Evolutionary conservation across 345 rosid species (phyloP), one percentile per base, ranked within the genome.

Genomic region (Reutealis trisperma): DNA sequence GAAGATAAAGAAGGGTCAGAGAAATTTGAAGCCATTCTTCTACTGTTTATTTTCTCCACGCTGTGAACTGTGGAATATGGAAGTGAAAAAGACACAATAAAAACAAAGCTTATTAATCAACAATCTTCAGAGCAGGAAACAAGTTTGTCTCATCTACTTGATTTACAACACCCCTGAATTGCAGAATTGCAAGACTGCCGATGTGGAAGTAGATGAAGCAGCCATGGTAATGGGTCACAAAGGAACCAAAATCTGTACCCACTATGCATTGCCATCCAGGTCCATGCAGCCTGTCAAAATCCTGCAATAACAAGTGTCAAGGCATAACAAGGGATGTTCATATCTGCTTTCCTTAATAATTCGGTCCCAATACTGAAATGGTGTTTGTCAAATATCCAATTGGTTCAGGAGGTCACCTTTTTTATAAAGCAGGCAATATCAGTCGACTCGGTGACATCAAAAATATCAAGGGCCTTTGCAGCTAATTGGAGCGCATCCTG

Each of bases 381-480:
- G 58, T 18, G 18, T 45, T 7, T 54, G 55, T 22, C 41, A 16
- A 14, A 22, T 32, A 18, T 54, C 59, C 16, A 54, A 54, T 60
- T 34, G 55, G 59, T 60, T 58, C 27, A 37, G 59, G 63, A 76
- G 70, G 2, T 79, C 67, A 75, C 78, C 79, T 60, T 52, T 70
- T 82, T 82, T 13, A 76, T 78, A 75, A 84, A 80, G 41, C 70
- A 25, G 45, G 89, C 77, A 57, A 83, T 74, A 44, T 82, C 80
- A 62, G 93, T 78, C 7, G 82, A 76, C 70, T 80, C 82, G 1
- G 82, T 67, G 73, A 69, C 79, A 57, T 83, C 83, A 58, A 89
- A 91, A 79, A 77, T 75, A 83, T 92, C 98, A 13, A 94, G 91
- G 64, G 98, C 93, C 79, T 88, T 89, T 6, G 83, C 81, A 64